phyloP scores from a whole-genome alignment of 2,329 filamentous ascomycete genomes.

The Penicillium sp. region DNA sequence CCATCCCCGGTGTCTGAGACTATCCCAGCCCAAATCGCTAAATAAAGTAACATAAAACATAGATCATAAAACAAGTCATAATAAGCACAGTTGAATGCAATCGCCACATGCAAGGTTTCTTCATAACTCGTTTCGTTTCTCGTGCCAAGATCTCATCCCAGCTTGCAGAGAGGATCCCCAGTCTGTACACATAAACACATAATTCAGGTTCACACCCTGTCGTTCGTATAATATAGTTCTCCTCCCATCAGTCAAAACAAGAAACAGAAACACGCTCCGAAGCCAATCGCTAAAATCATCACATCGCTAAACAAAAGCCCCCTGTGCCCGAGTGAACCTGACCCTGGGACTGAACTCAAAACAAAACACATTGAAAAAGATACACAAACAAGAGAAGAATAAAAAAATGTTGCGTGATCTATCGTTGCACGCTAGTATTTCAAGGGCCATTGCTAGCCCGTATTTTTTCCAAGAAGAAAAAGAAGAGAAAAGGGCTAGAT shows the following conservation, averaged over 20 bases:
- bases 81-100: slow-evolving; percentile 4
- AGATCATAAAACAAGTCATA: slow-evolving; percentile 1
- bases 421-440: slow-evolving; percentile 18
- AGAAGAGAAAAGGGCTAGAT: background rate
- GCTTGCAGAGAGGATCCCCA: background rate
- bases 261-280: slow-evolving; percentile 17
- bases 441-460: slow-evolving; percentile 17
- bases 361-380: slow-evolving; percentile 5
- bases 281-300: slow-evolving; percentile 18
- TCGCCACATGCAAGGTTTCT: slow-evolving; percentile 7
- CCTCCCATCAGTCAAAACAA: slow-evolving; percentile 16
- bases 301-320: slow-evolving; percentile 5
- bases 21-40: background rate
- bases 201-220: slow-evolving; percentile 5
- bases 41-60: slow-evolving; percentile 1
- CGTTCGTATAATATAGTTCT: slow-evolving; percentile 17
- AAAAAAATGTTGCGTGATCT: slow-evolving; percentile 17
- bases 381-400: slow-evolving; percentile 7
- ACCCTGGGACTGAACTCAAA: slow-evolving; percentile 1
- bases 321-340: slow-evolving; percentile 3
- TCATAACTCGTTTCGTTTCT: slow-evolving; percentile 16
- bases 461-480: slow-evolving; percentile 7
- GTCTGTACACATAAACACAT: slow-evolving; percentile 14
- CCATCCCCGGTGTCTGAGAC: background rate
- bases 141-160: slow-evolving; percentile 3